phyloP scores from a whole-genome alignment of 73 alveolate species.

The Paraurostyla sp. region DNA sequence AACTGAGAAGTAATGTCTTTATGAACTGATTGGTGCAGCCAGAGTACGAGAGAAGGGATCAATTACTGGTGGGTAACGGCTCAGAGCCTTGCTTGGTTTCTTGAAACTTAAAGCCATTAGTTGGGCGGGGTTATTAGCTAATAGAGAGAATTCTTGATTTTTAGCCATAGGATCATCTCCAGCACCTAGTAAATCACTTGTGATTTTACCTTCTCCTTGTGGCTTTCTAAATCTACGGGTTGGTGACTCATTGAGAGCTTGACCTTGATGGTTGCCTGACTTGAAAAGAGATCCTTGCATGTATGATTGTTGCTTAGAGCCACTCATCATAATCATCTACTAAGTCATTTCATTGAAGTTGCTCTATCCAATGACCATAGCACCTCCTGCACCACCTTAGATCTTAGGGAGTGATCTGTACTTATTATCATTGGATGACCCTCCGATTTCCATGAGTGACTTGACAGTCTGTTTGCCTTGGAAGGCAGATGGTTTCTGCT shows the following conservation, averaged over 20 bases:
- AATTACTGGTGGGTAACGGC: constrained; percentile 96
- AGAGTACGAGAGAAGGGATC: constrained; percentile 95
- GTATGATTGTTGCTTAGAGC: constrained; percentile 52
- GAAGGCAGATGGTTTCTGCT: constrained; percentile 73
- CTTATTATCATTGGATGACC: not conserved
- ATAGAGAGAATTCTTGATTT: constrained; percentile 81
- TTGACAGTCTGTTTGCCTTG: constrained; percentile 83
- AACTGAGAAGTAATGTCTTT: constrained; percentile 88
- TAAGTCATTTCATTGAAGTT: constrained; percentile 51
- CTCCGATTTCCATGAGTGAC: constrained; percentile 76
- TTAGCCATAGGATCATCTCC: constrained; percentile 93
- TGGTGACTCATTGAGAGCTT: constrained; percentile 71
- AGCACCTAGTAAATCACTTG: constrained; percentile 87
- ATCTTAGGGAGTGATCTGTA: not conserved
- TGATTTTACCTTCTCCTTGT: constrained; percentile 77
- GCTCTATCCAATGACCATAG: too few species aligned
- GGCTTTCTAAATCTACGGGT: constrained; percentile 87
- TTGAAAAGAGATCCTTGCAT: constrained; percentile 1
- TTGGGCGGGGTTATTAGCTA: constrained; percentile 83
- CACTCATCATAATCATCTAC: constrained; percentile 67
- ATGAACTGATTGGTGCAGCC: constrained; percentile 95
- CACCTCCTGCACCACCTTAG: too few species aligned
- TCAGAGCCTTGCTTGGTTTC: constrained; percentile 88
- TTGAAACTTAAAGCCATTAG: constrained; percentile 80
- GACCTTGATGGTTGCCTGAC: not conserved